phyloP scores from a whole-genome alignment of 192 early-diverging fungal species.

The Coemansia sp. region DNA sequence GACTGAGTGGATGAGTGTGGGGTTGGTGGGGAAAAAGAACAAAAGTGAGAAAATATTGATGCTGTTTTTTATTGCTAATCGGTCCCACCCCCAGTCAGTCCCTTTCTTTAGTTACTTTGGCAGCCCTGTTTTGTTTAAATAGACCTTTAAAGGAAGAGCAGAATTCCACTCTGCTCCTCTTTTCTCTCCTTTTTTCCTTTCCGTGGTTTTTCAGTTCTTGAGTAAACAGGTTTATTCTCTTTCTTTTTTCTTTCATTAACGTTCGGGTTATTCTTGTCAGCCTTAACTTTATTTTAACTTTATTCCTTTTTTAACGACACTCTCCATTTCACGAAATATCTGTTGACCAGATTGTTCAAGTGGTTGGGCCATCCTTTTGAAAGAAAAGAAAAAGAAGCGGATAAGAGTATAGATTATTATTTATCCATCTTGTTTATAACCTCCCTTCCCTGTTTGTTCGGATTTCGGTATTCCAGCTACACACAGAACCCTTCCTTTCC shows the following conservation, averaged over 20 bases:
- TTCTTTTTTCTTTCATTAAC: slow-evolving; percentile 2
- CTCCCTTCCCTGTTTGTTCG: too few relatives aligned
- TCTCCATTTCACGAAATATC: slow-evolving; percentile 14
- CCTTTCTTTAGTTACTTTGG: not conserved
- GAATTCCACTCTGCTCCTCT: slow-evolving; percentile 1
- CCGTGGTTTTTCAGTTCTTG: too few relatives aligned
- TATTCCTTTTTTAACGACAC: not conserved
- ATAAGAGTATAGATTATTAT: slow-evolving; percentile 9
- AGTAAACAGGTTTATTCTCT: not conserved
- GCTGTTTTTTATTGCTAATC: not conserved
- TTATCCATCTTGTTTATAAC: not conserved
- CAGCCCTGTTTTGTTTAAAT: not conserved
- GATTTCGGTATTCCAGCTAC: too few relatives aligned
- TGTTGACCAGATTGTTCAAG: slow-evolving; percentile 32
- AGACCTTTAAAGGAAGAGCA: not conserved
- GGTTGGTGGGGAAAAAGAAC: not conserved
- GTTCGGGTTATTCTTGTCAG: not conserved
- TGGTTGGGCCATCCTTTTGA: not conserved
- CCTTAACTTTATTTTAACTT: slow-evolving; percentile 13
- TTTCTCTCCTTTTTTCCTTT: not conserved
- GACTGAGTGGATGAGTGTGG: not conserved
- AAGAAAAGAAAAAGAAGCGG: not conserved
- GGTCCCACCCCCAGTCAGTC: not conserved
- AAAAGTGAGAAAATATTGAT: not conserved
- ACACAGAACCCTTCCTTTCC: too few relatives aligned